phyloP scores from a whole-genome alignment of 1,284 basidiomycete genomes.

The Uromyces viciae-fabae region DNA sequence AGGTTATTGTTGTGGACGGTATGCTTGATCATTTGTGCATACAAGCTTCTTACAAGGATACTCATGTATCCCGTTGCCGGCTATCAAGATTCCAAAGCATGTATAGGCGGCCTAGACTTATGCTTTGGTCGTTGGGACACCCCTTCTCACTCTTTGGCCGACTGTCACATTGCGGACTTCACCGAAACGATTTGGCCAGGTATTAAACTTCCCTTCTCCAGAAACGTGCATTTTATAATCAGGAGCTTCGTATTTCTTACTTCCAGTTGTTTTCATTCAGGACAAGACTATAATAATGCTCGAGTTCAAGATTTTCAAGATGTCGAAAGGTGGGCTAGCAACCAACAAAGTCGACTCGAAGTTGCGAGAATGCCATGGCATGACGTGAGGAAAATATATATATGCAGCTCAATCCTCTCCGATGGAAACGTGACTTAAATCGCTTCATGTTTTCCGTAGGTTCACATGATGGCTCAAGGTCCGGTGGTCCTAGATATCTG shows the following conservation, averaged over 20 bases:
- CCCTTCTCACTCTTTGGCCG: constrained; percentile 69
- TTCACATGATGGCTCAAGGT: constrained; percentile 71
- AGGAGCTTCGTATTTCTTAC: not conserved
- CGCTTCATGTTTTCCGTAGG: constrained; percentile 58
- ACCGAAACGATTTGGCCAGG: constrained; percentile 79
- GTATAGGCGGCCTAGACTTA: constrained; percentile 77
- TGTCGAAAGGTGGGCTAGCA: constrained; percentile 69
- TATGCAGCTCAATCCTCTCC: not conserved
- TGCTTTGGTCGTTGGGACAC: constrained; percentile 96
- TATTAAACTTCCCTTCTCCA: not conserved
- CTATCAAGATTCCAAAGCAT: constrained; percentile 50
- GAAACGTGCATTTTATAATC: not conserved
- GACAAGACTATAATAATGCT: constrained; percentile 59
- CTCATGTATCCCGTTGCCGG: not conserved
- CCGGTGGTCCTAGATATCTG: constrained; percentile 79
- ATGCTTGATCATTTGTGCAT: not conserved
- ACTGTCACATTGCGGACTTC: constrained; percentile 82
- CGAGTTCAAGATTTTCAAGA: constrained; percentile 74
- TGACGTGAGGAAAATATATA: constrained; percentile 66
- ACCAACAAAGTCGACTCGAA: constrained; percentile 57
- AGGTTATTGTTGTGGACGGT: constrained; percentile 50
- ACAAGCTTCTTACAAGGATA: not conserved
- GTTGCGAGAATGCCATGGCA: constrained; percentile 74
- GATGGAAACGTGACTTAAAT: constrained; percentile 49
- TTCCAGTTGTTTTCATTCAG: not conserved